Evolutionary conservation across 2,329 filamentous ascomycete species (phyloP), one percentile per base, ranked within the genome.

Genomic region (Ophiosphaerella korrae): DNA sequence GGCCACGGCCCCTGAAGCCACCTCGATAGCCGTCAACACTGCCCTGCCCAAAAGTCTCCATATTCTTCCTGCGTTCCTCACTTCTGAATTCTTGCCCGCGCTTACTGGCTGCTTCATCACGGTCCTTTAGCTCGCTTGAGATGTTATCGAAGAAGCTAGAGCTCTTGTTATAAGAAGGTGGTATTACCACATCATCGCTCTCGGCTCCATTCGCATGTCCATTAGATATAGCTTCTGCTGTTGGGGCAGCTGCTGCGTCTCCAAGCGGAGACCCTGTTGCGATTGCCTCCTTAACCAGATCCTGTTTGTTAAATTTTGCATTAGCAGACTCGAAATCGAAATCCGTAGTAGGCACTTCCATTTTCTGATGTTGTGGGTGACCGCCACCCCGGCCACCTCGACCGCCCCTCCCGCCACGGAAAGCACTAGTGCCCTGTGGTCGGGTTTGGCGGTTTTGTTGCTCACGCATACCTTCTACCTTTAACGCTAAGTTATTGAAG

Each of bases 141-240:
- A 99, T 97, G 74, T 99, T 97, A 76, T 99, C 94, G 70, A 99
- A 99, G 81, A 99, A 99, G 1, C 91, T 96, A 3, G 79, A 86
- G 5, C 87, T 82, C 76, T 92, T 96, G 79, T 97, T 93, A 77
- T 99, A 99, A 26, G 75, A 71, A 16, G 73, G 67, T 7, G 74
- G 67, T 6, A 79, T 80, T 11, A 78, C 76, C 12, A 80, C 75
- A 1, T 80, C 74, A 1, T 80, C 73, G 33, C 80, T 64, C 14
- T 75, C 73, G n/a, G 46, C 63, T 3, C 68, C 69, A 29, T 75
- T 68, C 18, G 67, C 53, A 21, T 70, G 58, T 11, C 71, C 74
- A 32, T 74, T 73, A 0, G 79, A 71, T 3, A 77, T 56, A 5
- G 59, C 38, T 18, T 70, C 68, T 9, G 71, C 76, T 40, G 61